Base-by-base conservation (phyloP, 2,329 filamentous ascomycete species). In the Penicillium sp. region DNA sequence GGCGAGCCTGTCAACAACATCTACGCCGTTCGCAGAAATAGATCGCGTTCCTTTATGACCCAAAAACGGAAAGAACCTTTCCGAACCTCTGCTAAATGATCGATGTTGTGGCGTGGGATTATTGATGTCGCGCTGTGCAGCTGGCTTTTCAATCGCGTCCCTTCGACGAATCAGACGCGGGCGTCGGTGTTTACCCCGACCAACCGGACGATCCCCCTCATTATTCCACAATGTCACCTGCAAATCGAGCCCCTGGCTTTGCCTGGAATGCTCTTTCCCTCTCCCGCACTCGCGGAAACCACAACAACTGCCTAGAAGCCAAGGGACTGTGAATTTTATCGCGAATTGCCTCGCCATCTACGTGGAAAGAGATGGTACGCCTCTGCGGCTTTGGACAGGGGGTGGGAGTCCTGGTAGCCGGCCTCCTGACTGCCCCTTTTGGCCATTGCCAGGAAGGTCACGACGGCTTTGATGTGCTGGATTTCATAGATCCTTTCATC, bases 401-500 rank as follows among this genome's bases (percentile, higher is more conserved):
- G 26, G 7, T 21, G 4, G 8, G 7, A 7, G 9, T 21, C 4
- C 26, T 31, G 9, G 26, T 23, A 8, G 21, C 41, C n/a, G 19
- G 8, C n/a, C 29, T 49, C 26, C 7, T 59, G 13, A 38, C 29
- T 41, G 19, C 44, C 15, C 19, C n/a, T 35, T 7, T 44, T 23
- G 38, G 23, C 11, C 2, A 29, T 6, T 45, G 52, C n/a, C 52
- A 55, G 56, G 38, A 35, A 6, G 38, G 19, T 8, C 41, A 61
- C 35, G 13, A 31, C 19, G 49, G 21, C 26, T 70, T 69, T 45
- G 75, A 81, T 65, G 71, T 78, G 5, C 69, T 83, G 31, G 67
- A 78, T 47, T 79, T 77, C 67, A 71, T 83, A 26, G 75, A 87
- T 69, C 84, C 83, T 8, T 76, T 87, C 6, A 86, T 87, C 62